A percentile compares a stretch with the other conserved stretches of the same genome.
phyloP scores from a whole-genome alignment of 371 early-diverging fungal species.

The Fennellomyces sp. region DNA sequence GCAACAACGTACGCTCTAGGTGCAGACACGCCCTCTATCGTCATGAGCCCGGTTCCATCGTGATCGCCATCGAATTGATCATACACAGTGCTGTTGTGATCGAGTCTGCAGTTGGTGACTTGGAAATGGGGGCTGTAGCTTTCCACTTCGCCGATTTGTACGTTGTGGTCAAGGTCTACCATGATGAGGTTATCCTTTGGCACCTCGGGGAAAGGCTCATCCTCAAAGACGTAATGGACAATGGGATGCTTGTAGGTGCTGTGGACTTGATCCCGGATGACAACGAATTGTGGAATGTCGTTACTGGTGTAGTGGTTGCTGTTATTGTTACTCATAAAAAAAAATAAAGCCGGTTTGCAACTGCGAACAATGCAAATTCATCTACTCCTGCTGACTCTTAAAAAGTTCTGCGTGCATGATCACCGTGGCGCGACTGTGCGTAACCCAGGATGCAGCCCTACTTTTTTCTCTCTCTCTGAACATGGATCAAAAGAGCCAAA shows the following conservation, averaged over 20 bases:
- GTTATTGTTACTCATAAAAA: background rate
- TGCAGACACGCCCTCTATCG: conserved; percentile 47
- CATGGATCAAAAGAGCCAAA: no score
- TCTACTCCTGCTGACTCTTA: no score
- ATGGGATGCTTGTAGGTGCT: conserved; percentile 55
- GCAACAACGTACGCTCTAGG: conserved; percentile 36
- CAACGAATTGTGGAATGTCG: conserved; percentile 55
- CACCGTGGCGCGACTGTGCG: no score
- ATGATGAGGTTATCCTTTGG: conserved; percentile 53
- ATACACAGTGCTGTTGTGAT: conserved; percentile 33
- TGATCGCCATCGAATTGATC: conserved; percentile 39
- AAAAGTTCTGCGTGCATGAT: no score
- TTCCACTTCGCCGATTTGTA: conserved; percentile 31
- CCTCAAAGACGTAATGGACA: conserved; percentile 60
- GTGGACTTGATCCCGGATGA: conserved; percentile 51
- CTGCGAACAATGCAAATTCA: no score
- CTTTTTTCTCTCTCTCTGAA: no score
- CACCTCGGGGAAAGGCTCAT: conserved; percentile 51
- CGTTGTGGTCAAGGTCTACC: conserved; percentile 46
- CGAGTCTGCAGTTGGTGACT: conserved; percentile 48
- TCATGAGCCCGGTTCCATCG: conserved; percentile 22
- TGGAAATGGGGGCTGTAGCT: conserved; percentile 58
- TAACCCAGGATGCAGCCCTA: no score
- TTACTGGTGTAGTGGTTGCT: background rate
- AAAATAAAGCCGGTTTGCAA: no score